Evolutionary conservation across 306 rosid genomes (phyloP), one percentile per base, ranked within the genome.

Genomic region (Oemleria cerasiformis): DNA sequence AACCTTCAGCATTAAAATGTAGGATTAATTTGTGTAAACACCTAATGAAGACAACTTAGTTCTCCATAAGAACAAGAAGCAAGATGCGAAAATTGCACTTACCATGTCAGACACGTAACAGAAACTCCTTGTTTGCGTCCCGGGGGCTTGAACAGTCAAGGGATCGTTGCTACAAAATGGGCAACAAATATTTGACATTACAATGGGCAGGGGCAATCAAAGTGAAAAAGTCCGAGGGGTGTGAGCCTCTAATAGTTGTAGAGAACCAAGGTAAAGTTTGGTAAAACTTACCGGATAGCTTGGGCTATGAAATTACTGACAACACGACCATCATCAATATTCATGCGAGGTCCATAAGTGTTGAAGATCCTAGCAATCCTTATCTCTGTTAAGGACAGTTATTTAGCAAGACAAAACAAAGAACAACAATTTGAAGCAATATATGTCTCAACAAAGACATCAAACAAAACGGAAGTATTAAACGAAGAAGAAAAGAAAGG

Each of bases 251-350:
- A 7, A 44, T 40, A 38, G 38, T 36, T 39, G 3, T 5, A 47
- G 5, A 20, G 40, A 57, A 8, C 42, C 25, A 15, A 30, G 25
- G 21, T 64, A 3, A 71, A 21, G 41, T 55, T 67, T 61, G 42
- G 59, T 41, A 23, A 42, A 30, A 70, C 78, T 72, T 68, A 94
- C 98, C 98, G 97, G 61, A 94, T 55, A 10, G 97, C 96, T 85
- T 94, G 98, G 45, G 98, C 98, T 42, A 94, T 86, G 84, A 94
- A 94, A 83, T 94, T 94, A 88, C 98, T 94, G 58, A 94, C 98
- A 23, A 94, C 98, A 67, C 98, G 98, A 1, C 98, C 98, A 55
- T 94, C 98, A 25, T 93, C 98, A 30, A 93, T 93, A 68, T 93
- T 93, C 98, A 93, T 93, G 77, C 98, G 91, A 12, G 98, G 97